Evolutionary conservation across 73 alveolate species (phyloP), one percentile per base, ranked within the genome.

Genomic region (Breviolum minutum): DNA sequence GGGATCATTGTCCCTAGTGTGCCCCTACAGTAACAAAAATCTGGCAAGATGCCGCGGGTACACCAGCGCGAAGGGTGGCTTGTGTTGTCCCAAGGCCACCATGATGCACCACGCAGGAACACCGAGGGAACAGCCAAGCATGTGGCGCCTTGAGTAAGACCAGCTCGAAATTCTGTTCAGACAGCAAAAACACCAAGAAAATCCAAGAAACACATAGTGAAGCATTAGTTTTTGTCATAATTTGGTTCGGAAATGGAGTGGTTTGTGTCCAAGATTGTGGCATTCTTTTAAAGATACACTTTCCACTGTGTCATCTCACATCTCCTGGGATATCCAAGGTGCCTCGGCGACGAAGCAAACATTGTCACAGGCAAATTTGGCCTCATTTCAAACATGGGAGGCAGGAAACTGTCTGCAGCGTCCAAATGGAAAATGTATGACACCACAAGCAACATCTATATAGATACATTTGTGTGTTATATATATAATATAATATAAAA

Each of bases 51-150:
- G 73, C 93, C 22, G 62, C 74, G n/a, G 93, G 93, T 60, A 60
- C 74, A 24, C 93, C 93, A 17, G 93, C 93, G 6, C 76, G 76
- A 0, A 84, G 93, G 61, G 74, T 16, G 63, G 95, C 95, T 70
- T 88, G 85, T 19, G 95, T 88, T 27, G 95, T 88, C 61, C 95
- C 95, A 26, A 88, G 69, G 29, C 95, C 95, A 27, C 95, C 95
- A 24, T 88, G 95, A 48, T 88, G 95, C 70, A 88, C 95, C 69
- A 68, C 76, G 71, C 95, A 88, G 40, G 85, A 66, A 61, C 95
- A 88, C 10, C 95, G 83, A 10, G 95, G 95, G 70, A 88, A 88
- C 0, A 88, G 85, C 95, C 95, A 88, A 13, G 85, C 63, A 70
- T 88, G 95, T 7, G 95, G 95, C 40, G 95, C 95, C 95, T 88